These are phyloP conservation scores for Xenoacremonium recifei DNA, from an alignment of 2,329 filamentous ascomycete genomes.

Conservation along the genomic window DNA sequence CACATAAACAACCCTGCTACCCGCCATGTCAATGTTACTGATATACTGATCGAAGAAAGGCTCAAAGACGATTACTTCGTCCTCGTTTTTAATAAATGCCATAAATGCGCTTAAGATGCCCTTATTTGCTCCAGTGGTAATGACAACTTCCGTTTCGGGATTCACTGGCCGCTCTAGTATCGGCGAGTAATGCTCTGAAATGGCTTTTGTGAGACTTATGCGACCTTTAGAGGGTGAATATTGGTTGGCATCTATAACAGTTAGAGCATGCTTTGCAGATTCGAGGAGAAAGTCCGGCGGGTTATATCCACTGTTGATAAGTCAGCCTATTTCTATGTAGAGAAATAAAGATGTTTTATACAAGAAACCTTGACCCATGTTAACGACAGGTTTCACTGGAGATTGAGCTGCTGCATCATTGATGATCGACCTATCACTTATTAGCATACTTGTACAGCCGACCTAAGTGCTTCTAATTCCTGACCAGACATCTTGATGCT, in stretches of 20 bases:
- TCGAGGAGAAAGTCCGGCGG: slow-evolving; percentile 85
- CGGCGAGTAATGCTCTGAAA: slow-evolving; percentile 85
- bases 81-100: slow-evolving; percentile 88
- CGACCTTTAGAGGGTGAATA: slow-evolving; percentile 93
- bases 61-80: slow-evolving; percentile 95
- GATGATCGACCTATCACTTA: background rate
- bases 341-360: background rate
- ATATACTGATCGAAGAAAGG: slow-evolving; percentile 98
- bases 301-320: slow-evolving; percentile 69
- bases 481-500: background rate
- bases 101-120: slow-evolving; percentile 96
- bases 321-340: background rate
- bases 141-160: slow-evolving; percentile 86
- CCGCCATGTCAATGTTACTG: slow-evolving; percentile 95
- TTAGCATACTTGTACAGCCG: background rate
- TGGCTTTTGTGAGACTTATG: slow-evolving; percentile 83
- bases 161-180: slow-evolving; percentile 78
- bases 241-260: slow-evolving; percentile 93
- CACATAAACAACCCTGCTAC: slow-evolving; percentile 88
- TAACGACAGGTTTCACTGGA: slow-evolving; percentile 51
- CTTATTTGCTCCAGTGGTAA: slow-evolving; percentile 87
- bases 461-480: background rate
- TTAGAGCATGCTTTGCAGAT: slow-evolving; percentile 82
- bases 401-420: background rate
- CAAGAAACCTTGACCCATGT: slow-evolving; percentile 68